phyloP scores from a whole-genome alignment of 148 eudicot genomes.

The Rhododendron kiyosumense region DNA sequence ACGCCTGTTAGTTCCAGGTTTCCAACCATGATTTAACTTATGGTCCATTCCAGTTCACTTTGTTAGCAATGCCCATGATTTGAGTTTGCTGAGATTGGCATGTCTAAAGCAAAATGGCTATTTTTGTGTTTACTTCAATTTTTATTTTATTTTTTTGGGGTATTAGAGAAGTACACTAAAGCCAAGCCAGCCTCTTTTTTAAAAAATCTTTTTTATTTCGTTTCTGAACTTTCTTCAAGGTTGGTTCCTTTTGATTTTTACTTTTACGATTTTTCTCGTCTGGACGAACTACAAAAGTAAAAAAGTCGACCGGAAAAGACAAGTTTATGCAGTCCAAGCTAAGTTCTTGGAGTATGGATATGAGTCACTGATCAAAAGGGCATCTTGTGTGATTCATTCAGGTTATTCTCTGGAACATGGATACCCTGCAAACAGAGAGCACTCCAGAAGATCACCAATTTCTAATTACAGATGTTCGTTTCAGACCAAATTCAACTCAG shows the following conservation, averaged over 20 bases:
- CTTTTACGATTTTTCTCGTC: neutral
- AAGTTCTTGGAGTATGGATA: neutral
- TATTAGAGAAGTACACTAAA: neutral
- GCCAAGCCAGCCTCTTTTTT: neutral
- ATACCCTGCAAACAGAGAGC: slow-evolving; percentile 62
- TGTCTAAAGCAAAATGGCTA: neutral
- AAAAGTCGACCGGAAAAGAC: neutral
- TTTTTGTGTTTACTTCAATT: neutral
- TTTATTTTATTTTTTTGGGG: neutral
- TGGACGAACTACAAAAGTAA: neutral
- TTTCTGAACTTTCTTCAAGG: neutral
- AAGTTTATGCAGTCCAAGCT: neutral
- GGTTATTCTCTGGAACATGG: slow-evolving; percentile 96
- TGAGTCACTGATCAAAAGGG: neutral
- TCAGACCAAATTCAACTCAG: slow-evolving; percentile 81
- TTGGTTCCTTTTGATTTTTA: neutral
- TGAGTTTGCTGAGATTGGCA: neutral
- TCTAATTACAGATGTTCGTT: slow-evolving; percentile 77
- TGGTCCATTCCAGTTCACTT: neutral
- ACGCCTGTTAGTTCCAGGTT: neutral
- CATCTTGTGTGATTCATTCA: slow-evolving; percentile 18
- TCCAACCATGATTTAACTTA: neutral
- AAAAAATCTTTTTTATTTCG: neutral
- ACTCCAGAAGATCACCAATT: slow-evolving; percentile 72
- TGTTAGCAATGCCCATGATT: neutral